phyloP scores from a whole-genome alignment of 2,329 filamentous ascomycete species.

The Chaetomium sp. region DNA sequence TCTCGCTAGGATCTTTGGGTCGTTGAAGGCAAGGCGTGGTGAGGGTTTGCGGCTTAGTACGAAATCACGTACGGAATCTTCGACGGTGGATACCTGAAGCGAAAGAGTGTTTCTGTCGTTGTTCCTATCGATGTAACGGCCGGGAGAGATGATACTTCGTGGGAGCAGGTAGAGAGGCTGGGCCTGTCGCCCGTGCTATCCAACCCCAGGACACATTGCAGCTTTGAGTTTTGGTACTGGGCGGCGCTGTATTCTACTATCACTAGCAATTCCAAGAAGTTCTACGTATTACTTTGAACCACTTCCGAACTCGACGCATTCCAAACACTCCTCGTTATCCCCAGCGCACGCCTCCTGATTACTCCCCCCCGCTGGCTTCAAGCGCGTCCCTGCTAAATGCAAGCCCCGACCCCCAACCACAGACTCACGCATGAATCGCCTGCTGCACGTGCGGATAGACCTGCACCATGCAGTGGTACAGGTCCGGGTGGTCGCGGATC shows the following conservation, averaged over 20 bases:
- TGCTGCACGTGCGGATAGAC: slow-evolving; percentile 85
- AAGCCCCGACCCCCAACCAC: not conserved
- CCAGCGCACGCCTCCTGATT: not conserved
- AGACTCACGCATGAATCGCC: slow-evolving; percentile 65
- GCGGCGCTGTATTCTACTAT: not conserved
- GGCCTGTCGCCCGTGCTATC: not conserved
- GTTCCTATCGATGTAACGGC: not conserved
- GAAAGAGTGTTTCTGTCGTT: not conserved
- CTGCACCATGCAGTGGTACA: slow-evolving; percentile 76
- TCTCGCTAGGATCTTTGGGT: not conserved
- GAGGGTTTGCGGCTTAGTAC: not conserved
- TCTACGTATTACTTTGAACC: not conserved
- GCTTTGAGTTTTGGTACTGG: not conserved
- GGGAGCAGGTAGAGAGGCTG: not conserved
- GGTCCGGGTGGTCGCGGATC: slow-evolving; percentile 76
- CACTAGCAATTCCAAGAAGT: not conserved
- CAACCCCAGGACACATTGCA: not conserved
- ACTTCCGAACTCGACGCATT: not conserved
- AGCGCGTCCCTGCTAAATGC: not conserved
- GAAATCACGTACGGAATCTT: not conserved
- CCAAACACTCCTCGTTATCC: not conserved
- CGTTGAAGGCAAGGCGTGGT: not conserved
- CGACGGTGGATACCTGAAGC: not conserved
- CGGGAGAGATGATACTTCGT: not conserved
- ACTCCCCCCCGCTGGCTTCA: not conserved